phyloP scores from a whole-genome alignment of 2,329 filamentous ascomycete genomes.

The Verticillium albo-atrum region DNA sequence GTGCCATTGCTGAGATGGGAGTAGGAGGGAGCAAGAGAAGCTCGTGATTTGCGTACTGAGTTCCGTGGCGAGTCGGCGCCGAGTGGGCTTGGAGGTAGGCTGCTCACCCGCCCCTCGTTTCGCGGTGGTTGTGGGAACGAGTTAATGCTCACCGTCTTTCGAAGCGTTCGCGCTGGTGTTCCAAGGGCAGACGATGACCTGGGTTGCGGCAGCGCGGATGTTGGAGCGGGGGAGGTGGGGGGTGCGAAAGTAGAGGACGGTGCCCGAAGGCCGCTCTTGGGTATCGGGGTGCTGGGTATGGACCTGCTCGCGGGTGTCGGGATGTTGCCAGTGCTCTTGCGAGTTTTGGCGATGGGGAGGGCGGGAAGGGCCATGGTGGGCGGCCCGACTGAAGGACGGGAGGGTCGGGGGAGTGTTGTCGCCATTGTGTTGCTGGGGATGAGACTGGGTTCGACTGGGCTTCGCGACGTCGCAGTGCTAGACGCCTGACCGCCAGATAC shows the following conservation, averaged over 20 bases:
- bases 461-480: neutral
- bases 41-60: conserved; percentile 48
- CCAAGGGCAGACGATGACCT: conserved; percentile 53
- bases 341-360: conserved; percentile 67
- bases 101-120: conserved; percentile 53
- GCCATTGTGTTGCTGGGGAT: conserved; percentile 37
- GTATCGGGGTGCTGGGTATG: conserved; percentile 34
- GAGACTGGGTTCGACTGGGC: neutral
- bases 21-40: conserved; percentile 49
- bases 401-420: conserved; percentile 61
- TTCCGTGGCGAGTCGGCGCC: conserved; percentile 44
- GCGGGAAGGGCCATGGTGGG: conserved; percentile 70
- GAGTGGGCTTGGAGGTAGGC: conserved; percentile 58
- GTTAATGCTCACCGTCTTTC: conserved; percentile 90
- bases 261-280: conserved; percentile 54
- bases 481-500: neutral
- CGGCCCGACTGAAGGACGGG: conserved; percentile 65
- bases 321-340: conserved; percentile 57
- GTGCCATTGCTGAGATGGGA: conserved; percentile 38
- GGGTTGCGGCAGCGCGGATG: conserved; percentile 50
- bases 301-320: conserved; percentile 38
- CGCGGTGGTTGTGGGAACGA: conserved; percentile 88
- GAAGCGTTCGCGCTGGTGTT: conserved; percentile 62
- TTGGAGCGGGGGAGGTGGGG: conserved; percentile 44
- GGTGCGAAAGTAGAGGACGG: conserved; percentile 55